Percentiles rank a stretch among this genome's conserved stretches.
phyloP scores from a whole-genome alignment of 768 basidiomycete species.

The Mycena venus region DNA sequence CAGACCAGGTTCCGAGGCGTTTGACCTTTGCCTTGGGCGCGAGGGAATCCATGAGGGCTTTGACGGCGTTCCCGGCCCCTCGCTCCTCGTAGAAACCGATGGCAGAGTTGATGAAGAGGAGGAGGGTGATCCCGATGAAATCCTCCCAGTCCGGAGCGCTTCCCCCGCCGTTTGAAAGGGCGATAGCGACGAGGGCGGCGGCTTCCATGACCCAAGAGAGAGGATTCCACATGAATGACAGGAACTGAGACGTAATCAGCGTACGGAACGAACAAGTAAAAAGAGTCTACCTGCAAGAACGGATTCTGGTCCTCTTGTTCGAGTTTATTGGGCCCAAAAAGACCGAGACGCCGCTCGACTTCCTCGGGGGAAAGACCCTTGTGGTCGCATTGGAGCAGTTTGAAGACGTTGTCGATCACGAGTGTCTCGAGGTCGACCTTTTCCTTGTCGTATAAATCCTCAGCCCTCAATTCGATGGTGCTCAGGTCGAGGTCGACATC shows the following conservation, averaged over 20 bases:
- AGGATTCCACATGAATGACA: conserved; percentile 99
- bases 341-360: conserved; percentile 85
- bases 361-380: conserved; percentile 84
- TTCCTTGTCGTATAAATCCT: conserved; percentile 97
- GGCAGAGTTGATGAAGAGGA: conserved; percentile 93
- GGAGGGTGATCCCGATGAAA: conserved; percentile 94
- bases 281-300: conserved; percentile 80
- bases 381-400: conserved; percentile 91
- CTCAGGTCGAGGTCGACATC: conserved; percentile 92
- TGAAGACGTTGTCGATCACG: conserved; percentile 96
- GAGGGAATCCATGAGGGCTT: conserved; percentile 99
- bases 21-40: conserved; percentile 97
- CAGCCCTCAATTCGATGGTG: conserved; percentile 90
- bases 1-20: conserved; percentile 88
- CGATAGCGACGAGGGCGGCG: conserved; percentile 94
- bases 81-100: conserved; percentile 99
- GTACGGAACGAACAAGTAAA: background rate
- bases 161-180: conserved; percentile 91
- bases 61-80: conserved; percentile 98
- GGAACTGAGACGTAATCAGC: conserved; percentile 64
- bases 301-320: conserved; percentile 92
- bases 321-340: conserved; percentile 97
- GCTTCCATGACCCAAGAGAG: conserved; percentile 99
- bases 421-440: conserved; percentile 99
- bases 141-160: conserved; percentile 96